Conservation (phyloP, 2,329 filamentous ascomycete species). For the Didymella sp. region DNA sequence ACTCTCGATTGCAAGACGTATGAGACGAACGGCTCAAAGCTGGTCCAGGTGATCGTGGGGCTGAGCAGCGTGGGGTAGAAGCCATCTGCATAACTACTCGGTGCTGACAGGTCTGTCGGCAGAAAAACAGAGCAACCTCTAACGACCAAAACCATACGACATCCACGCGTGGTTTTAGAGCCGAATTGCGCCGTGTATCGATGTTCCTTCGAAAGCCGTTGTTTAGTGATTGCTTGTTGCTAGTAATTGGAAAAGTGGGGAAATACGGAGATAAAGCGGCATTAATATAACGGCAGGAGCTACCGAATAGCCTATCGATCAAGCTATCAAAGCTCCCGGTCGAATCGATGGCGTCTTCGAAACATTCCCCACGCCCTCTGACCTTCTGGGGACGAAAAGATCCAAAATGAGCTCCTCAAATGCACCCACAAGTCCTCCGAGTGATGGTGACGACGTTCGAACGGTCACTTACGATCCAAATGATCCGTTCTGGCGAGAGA, state of each 20-base stretch:
- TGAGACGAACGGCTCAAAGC: background rate
- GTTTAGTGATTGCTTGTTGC: background rate
- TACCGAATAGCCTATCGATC: constrained; percentile 16
- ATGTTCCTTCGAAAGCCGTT: no score
- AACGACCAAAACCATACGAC: no score
- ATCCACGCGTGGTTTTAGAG: no score
- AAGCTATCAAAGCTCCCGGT: constrained; percentile 16
- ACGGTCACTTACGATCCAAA: constrained; percentile 43
- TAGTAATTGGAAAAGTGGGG: no score
- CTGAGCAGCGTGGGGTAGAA: background rate
- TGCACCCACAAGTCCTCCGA: constrained; percentile 31
- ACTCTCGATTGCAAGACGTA: background rate
- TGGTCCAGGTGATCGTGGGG: background rate
- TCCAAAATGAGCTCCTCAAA: constrained; percentile 37
- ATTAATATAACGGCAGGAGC: constrained; percentile 4
- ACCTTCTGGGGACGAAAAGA: background rate
- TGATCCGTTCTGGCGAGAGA: constrained; percentile 46
- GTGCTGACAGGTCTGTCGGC: no score
- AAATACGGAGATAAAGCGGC: constrained; percentile 16
- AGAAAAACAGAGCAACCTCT: no score
- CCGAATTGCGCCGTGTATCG: no score
- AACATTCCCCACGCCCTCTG: background rate
- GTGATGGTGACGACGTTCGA: constrained; percentile 34
- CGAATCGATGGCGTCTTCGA: constrained; percentile 14
- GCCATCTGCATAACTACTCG: no score